Evolutionary conservation across 148 eudicot genomes (phyloP), one percentile per base, ranked within the genome.

Genomic region (Spergularia marina): DNA sequence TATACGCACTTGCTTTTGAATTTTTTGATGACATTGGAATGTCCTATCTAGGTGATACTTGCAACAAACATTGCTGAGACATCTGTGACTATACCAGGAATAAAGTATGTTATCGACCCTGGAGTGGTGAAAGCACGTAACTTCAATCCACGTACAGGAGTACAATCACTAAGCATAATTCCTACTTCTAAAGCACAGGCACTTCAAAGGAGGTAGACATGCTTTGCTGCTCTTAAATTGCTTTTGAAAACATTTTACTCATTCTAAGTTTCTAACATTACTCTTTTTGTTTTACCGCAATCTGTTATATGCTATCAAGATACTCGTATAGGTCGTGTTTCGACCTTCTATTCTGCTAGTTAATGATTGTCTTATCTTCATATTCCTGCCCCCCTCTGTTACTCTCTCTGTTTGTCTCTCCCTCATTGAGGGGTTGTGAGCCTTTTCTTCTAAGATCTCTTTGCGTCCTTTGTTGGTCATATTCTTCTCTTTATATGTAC

Each of bases 11-110:
- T 58, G 13, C 21, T 60, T 17, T 70, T 70, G 52, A 70, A 70
- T 34, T 17, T 41, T 14, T 30, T 68, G 23, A 61, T 56, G 47
- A 56, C n/a, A 66, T 61, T 58, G 36, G 47, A 15, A 0, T 36
- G 10, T 63, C 51, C 40, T 60, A 11, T 83, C 34, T 74, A 95
- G 97, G 97, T 95, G 20, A 87, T 95, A 79, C 76, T 95, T 80
- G 99, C 99, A 67, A 95, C 99, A 71, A 95, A 95, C 86, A 90
- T 95, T 85, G 99, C 97, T 41, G 99, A 95, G 82, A 92, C 97
- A 74, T 95, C 99, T 2, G 96, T 95, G 65, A 95, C 99, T 53
- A 95, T 95, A 80, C 96, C 99, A 75, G 99, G 99, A 86, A 88
- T 95, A 75, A 95, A 87, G 86, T 95, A 88, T 83, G 99, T 95